These are phyloP conservation scores for Houttuynia cordata DNA, from an alignment of 164 flowering plant genomes.

Conservation along the genomic window DNA sequence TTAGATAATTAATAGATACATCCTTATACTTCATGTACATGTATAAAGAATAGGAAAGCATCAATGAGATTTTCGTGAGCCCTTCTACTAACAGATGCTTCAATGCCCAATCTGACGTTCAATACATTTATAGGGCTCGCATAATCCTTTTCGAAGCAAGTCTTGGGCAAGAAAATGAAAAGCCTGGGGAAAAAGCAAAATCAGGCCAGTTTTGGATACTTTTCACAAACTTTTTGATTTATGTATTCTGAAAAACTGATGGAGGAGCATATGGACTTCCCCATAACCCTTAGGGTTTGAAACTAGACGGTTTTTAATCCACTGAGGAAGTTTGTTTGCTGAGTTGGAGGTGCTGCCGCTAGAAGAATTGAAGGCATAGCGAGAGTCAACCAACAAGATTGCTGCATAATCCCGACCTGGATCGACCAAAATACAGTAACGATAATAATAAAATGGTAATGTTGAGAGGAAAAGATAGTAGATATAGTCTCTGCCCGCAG, in stretches of 20 bases:
- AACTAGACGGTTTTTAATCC: conserved; percentile 72
- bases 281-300: conserved; percentile 55
- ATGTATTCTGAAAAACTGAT: conserved; percentile 74
- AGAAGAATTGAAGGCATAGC: conserved; percentile 53
- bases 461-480: not conserved
- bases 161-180: too few relatives aligned
- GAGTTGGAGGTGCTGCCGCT: conserved; percentile 38
- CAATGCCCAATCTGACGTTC: too few relatives aligned
- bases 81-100: too few relatives aligned
- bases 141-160: too few relatives aligned
- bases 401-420: conserved; percentile 97
- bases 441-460: conserved; percentile 2
- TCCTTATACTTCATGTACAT: too few relatives aligned
- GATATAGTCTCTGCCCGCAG: not conserved
- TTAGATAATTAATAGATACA: too few relatives aligned
- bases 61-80: too few relatives aligned
- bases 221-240: conserved; percentile 18
- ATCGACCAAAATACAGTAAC: not conserved
- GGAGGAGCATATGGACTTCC: conserved; percentile 61
- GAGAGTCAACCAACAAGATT: conserved; percentile 73
- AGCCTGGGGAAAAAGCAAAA: not conserved
- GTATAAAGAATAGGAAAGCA: too few relatives aligned
- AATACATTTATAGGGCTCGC: too few relatives aligned
- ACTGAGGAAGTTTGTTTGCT: conserved; percentile 75
- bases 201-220: not conserved